Evolutionary conservation across 2,329 filamentous ascomycete genomes (phyloP), one percentile per base, ranked within the genome.

Genomic region (Aspergillus luchuensis): DNA sequence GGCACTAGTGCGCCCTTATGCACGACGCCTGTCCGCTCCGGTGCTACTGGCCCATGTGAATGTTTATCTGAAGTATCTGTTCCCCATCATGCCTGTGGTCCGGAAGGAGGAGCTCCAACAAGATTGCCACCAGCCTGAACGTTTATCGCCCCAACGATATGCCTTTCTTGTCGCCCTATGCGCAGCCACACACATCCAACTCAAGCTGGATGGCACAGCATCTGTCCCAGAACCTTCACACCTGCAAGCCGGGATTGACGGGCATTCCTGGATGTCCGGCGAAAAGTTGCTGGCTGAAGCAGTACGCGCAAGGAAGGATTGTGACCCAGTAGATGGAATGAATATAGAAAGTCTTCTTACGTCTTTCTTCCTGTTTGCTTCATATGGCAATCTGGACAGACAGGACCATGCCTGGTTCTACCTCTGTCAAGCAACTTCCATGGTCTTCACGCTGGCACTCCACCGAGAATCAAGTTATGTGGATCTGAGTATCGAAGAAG

Each of bases 321-420:
- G 74, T 50, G 74, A 80, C 50, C 67, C 76, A 25, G 68, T 79
- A 19, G 79, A 80, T 17, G 71, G 74, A 19, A 71, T 78, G n/a
- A 76, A 69, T 19, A 65, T 79, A 21, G 74, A 76, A 48, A 74
- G 70, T 8, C 71, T 80, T 10, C 86, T 88, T 60, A 91, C 89
- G n/a, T 92, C 89, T 57, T 92, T 91, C 75, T 92, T 94, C 73
- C 74, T 94, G 25, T 92, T 91, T 68, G 89, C 85, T 39, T 89
- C 88, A 60, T 86, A 89, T 72, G 89, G 89, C 62, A 88, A 86
- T 39, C 78, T 91, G 50, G 89, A 92, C 63, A 82, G 88, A 72
- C 89, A 92, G 72, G 87, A 90, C 63, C 87, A 88, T 73, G 90
- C 90, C 1, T 94, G 91, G 90, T 92, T 88, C 71, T 87, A 91